Evolutionary conservation across 352 stramenopile species (phyloP).

Genomic region (Phytopythium montanum): DNA sequence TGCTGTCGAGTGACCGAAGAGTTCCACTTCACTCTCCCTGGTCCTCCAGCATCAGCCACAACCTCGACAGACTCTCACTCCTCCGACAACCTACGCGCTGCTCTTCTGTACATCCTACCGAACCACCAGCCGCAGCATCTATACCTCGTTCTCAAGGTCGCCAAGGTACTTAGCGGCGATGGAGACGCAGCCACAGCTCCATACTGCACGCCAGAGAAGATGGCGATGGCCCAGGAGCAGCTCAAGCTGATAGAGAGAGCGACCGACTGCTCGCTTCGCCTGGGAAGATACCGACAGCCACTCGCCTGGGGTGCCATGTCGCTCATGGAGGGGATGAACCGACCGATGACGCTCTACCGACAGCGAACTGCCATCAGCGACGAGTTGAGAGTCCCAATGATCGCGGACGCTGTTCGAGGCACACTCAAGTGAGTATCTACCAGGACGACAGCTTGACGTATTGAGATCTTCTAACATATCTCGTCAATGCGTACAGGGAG

Average conservation of each 20-base stretch:
- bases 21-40: constrained; percentile 49
- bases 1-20: constrained; percentile 61
- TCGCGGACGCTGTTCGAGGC: constrained; percentile 47
- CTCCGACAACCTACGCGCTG: constrained; percentile 10
- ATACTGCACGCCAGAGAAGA: constrained; percentile 65
- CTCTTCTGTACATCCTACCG: constrained; percentile 55
- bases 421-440: constrained; percentile 49
- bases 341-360: constrained; percentile 56
- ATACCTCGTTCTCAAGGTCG: constrained; percentile 63
- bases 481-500: constrained; percentile 40
- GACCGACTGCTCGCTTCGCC: constrained; percentile 31
- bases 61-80: neutral
- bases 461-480: neutral
- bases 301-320: constrained; percentile 59
- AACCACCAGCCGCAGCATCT: constrained; percentile 45
- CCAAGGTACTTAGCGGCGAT: constrained; percentile 57
- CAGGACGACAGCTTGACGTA: too few species aligned
- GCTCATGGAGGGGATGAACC: constrained; percentile 36
- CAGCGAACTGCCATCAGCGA: constrained; percentile 57
- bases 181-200: constrained; percentile 42
- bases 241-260: constrained; percentile 56
- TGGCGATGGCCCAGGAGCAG: constrained; percentile 37
- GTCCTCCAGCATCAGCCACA: constrained; percentile 7
- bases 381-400: constrained; percentile 48
- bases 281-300: constrained; percentile 51